Conservation (phyloP, 2,329 filamentous ascomycete genomes). For the Fusarium ramigenum region DNA sequence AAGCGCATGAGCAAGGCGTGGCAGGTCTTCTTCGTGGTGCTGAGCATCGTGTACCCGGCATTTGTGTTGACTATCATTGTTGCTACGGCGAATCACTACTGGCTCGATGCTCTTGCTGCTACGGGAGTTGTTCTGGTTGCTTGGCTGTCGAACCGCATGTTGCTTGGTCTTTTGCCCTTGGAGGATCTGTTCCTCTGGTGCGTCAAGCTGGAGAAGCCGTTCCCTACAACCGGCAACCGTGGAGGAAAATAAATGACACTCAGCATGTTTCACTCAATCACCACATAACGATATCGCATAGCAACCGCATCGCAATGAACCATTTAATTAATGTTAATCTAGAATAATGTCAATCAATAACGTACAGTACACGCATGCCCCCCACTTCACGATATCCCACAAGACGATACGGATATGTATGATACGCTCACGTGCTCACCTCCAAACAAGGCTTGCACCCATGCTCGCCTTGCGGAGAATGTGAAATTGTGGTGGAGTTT, state of each 20-base stretch:
- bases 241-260: slow-evolving; percentile 19
- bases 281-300: not conserved
- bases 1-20: slow-evolving; percentile 44
- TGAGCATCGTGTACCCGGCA: slow-evolving; percentile 62
- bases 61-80: slow-evolving; percentile 67
- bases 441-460: not conserved
- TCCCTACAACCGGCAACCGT: slow-evolving; percentile 55
- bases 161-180: slow-evolving; percentile 69
- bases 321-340: slow-evolving; percentile 3
- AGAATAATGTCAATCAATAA: not conserved
- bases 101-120: slow-evolving; percentile 73
- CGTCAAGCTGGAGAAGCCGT: slow-evolving; percentile 71
- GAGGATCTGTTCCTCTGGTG: slow-evolving; percentile 74
- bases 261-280: not conserved
- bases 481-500: slow-evolving; percentile 2
- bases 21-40: slow-evolving; percentile 40
- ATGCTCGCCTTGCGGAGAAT: not conserved
- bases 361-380: not conserved
- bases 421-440: not conserved
- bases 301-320: not conserved
- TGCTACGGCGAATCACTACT: slow-evolving; percentile 70
- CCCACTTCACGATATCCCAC: not conserved
- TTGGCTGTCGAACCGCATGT: slow-evolving; percentile 60
- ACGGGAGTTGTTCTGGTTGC: slow-evolving; percentile 68
- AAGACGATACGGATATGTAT: not conserved